These are phyloP conservation scores for Avena eriantha DNA, from an alignment of 176 grass and related monocot genomes.

Conservation along the genomic window DNA sequence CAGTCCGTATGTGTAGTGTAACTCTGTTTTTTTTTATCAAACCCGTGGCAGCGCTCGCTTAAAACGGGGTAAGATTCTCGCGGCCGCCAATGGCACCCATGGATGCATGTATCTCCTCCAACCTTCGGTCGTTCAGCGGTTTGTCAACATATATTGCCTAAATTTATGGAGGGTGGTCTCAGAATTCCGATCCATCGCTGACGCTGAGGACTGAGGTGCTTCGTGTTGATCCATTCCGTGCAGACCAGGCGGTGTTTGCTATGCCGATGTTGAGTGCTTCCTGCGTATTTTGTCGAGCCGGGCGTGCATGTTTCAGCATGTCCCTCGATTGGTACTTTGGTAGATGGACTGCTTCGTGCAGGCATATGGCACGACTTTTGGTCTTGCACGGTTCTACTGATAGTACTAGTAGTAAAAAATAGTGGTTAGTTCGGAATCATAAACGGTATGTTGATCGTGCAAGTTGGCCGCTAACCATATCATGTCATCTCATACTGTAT, in stretches of 20 bases:
- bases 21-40: no score
- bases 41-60: neutral
- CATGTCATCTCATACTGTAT: neutral
- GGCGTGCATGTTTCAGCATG: conserved; percentile 7
- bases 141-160: neutral
- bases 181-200: neutral
- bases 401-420: neutral
- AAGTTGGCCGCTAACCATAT: neutral
- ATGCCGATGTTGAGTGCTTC: neutral
- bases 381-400: neutral
- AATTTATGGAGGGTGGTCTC: neutral
- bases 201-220: neutral
- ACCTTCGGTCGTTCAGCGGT: neutral
- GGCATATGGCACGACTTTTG: neutral
- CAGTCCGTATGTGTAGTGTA: no score
- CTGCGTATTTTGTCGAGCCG: neutral
- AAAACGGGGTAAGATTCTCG: neutral
- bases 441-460: neutral
- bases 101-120: neutral
- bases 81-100: no score
- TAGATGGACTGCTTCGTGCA: neutral
- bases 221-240: neutral
- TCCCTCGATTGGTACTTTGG: neutral
- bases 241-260: neutral
- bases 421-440: neutral